Conservation (phyloP, 257 asterid species). For the Catharanthus roseus region DNA sequence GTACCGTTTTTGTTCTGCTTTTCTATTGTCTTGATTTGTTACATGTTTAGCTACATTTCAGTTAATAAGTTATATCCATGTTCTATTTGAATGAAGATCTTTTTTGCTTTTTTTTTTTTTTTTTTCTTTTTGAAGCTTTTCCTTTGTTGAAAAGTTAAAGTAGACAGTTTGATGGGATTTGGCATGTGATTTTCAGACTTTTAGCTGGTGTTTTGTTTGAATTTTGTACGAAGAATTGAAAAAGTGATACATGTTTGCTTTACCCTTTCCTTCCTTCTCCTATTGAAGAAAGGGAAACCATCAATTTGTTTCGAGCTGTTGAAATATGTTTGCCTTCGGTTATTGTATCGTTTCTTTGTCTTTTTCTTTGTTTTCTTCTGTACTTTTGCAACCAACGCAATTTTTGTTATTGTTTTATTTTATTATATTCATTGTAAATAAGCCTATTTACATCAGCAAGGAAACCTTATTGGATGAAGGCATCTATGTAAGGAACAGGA, state of each 20-base stretch:
- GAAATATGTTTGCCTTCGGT: background rate
- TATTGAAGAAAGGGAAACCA: slow-evolving; percentile 1
- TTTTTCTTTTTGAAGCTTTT: background rate
- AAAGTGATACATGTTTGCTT: background rate
- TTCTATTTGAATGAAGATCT: background rate
- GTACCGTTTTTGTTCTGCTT: slow-evolving; percentile 10
- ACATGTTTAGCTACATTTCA: background rate
- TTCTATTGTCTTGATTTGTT: too few species aligned
- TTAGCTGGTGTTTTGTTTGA: too few species aligned
- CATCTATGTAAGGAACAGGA: background rate
- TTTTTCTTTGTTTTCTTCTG: background rate
- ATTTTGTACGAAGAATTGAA: background rate
- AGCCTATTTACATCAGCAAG: background rate
- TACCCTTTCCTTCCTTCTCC: background rate
- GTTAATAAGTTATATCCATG: background rate
- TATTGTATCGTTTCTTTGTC: too few species aligned
- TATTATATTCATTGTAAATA: background rate
- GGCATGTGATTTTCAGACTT: too few species aligned
- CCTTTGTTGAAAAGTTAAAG: background rate
- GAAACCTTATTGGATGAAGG: background rate
- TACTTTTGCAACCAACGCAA: background rate
- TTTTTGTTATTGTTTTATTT: background rate
- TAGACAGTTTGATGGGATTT: background rate
- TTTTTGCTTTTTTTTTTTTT: background rate
- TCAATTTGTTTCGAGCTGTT: background rate